These are phyloP conservation scores for Hanseniaspora uvarum DNA, from an alignment of 1,139 yeast genomes.

Conservation along the genomic window DNA sequence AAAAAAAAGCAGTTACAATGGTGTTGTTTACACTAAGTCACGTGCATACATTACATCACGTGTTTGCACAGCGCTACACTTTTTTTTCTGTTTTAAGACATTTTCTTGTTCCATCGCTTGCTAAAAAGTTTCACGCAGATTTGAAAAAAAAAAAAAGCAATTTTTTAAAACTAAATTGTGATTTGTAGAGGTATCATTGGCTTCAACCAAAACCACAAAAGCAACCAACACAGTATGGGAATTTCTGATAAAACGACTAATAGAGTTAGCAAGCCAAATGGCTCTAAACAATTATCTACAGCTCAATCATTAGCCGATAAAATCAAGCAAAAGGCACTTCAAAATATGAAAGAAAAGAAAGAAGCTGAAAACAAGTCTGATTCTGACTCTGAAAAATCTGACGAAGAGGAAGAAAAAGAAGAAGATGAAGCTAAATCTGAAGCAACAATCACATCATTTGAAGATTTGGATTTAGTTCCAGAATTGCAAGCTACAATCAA, in stretches of 20 bases:
- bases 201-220: too few species aligned
- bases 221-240: background rate
- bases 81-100: background rate
- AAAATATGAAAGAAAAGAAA: conserved; percentile 25
- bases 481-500: conserved; percentile 74
- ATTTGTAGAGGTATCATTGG: too few species aligned
- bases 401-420: conserved; percentile 3
- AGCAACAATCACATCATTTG: conserved; percentile 32
- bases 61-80: too few species aligned
- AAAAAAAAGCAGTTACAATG: too few species aligned
- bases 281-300: conserved; percentile 24
- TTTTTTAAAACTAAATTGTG: too few species aligned
- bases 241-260: background rate
- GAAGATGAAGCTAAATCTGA: conserved; percentile 17
- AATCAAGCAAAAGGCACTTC: conserved; percentile 46
- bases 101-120: background rate
- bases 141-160: background rate
- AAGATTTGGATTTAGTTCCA: conserved; percentile 56
- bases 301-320: conserved; percentile 35
- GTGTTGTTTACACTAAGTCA: background rate
- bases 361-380: conserved; percentile 10
- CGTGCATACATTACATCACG: too few species aligned
- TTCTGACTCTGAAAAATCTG: conserved; percentile 18
- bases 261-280: conserved; percentile 25
- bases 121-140: background rate